These are phyloP conservation scores for Solanum arcanum DNA, from an alignment of 257 asterid genomes.

Conservation along the genomic window DNA sequence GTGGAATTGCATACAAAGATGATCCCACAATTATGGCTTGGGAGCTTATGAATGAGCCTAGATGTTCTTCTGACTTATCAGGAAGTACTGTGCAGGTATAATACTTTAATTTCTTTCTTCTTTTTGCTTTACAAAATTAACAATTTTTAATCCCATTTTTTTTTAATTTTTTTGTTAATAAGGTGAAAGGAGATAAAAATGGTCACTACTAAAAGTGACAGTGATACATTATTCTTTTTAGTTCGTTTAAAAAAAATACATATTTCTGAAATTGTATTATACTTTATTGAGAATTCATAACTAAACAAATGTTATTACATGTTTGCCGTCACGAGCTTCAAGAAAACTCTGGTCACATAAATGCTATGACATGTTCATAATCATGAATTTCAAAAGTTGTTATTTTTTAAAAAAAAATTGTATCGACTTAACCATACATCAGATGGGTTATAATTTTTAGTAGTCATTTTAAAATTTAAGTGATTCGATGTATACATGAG, in stretches of 20 bases:
- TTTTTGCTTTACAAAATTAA: background rate
- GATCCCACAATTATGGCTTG: slow-evolving; percentile 69
- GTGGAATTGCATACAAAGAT: slow-evolving; percentile 45
- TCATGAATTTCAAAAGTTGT: background rate
- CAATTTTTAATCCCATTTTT: background rate
- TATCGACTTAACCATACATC: fast-evolving
- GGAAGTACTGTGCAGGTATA: slow-evolving; percentile 40
- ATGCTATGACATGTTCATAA: background rate
- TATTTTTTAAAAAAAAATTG: fast-evolving
- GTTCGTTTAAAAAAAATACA: background rate
- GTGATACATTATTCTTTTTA: background rate
- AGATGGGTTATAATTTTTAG: fast-evolving
- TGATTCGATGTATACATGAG: background rate
- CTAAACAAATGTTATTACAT: background rate
- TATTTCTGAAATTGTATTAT: background rate
- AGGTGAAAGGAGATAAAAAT: background rate
- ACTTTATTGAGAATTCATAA: background rate
- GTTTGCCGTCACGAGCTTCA: background rate
- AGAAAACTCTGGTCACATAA: too few relatives aligned
- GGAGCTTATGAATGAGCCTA: slow-evolving; percentile 87
- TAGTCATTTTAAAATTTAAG: background rate
- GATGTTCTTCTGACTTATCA: slow-evolving; percentile 42
- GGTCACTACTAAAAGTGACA: background rate
- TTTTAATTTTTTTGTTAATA: background rate
- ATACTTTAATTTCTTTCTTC: background rate